phyloP scores from a whole-genome alignment of 768 basidiomycete genomes.

The Naganishia vishniacii region DNA sequence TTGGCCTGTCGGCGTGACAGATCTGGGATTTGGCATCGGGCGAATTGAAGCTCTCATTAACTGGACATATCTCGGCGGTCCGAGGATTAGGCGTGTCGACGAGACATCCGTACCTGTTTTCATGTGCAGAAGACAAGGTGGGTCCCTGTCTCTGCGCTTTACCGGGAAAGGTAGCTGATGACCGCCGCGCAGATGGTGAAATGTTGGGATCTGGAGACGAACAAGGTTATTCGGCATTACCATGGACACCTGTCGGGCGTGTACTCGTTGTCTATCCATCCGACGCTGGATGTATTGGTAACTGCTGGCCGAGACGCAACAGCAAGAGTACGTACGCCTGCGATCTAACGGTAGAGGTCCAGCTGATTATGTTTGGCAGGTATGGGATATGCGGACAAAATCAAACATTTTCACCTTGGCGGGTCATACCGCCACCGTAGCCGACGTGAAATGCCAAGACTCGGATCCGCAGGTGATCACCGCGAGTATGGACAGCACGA shows the following conservation, averaged over 20 bases:
- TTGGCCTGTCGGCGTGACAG: slow-evolving; percentile 30
- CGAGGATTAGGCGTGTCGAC: slow-evolving; percentile 86
- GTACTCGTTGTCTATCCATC: slow-evolving; percentile 84
- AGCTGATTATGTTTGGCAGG: slow-evolving; percentile 28
- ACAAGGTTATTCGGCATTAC: slow-evolving; percentile 98
- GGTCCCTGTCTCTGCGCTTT: slow-evolving; percentile 36
- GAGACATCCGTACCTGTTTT: slow-evolving; percentile 93
- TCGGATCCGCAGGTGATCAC: slow-evolving; percentile 98
- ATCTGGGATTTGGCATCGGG: slow-evolving; percentile 97
- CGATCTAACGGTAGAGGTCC: background rate
- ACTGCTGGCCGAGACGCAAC: slow-evolving; percentile 94
- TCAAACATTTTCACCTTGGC: slow-evolving; percentile 87
- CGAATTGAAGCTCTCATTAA: slow-evolving; percentile 92
- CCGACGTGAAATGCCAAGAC: slow-evolving; percentile 92
- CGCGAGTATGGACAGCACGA: slow-evolving; percentile 95
- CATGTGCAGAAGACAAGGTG: slow-evolving; percentile 96
- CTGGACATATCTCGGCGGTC: slow-evolving; percentile 96
- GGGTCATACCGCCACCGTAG: slow-evolving; percentile 91
- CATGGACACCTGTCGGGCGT: slow-evolving; percentile 98
- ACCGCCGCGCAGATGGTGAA: slow-evolving; percentile 80
- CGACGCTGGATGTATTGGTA: slow-evolving; percentile 89
- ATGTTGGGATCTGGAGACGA: slow-evolving; percentile 97
- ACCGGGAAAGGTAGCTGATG: too few species aligned
- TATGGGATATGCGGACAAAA: slow-evolving; percentile 99
- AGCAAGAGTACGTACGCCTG: slow-evolving; percentile 58